These are phyloP conservation scores for Tuber borchii DNA, from an alignment of 495 filamentous ascomycete species.

Conservation along the genomic window DNA sequence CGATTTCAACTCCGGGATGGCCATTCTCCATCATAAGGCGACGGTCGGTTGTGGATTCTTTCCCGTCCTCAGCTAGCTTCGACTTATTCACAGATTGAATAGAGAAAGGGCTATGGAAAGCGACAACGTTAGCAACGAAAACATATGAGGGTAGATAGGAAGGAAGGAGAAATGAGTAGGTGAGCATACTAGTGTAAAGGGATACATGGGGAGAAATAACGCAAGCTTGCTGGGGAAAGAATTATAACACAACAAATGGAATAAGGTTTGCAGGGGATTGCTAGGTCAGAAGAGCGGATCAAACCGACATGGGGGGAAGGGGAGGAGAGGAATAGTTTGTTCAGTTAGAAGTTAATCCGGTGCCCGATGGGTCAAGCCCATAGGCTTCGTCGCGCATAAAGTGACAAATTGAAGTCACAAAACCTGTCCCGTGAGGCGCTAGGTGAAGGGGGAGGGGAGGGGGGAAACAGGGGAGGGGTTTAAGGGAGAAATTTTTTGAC, in stretches of 20 bases:
- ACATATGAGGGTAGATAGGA: neutral
- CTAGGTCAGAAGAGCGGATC: slow-evolving; percentile 33
- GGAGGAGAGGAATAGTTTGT: slow-evolving; percentile 6
- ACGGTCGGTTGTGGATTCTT: slow-evolving; percentile 47
- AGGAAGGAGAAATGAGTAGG: slow-evolving; percentile 24
- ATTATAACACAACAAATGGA: slow-evolving; percentile 11
- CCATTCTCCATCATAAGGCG: slow-evolving; percentile 55
- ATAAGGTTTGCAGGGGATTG: slow-evolving; percentile 12
- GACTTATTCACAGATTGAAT: slow-evolving; percentile 47
- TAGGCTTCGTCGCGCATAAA: slow-evolving; percentile 21
- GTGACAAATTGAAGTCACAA: slow-evolving; percentile 21
- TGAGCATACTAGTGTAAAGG: slow-evolving; percentile 33
- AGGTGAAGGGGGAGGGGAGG: slow-evolving; percentile 3
- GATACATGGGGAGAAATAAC: slow-evolving; percentile 20
- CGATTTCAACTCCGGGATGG: slow-evolving; percentile 53
- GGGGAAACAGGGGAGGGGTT: slow-evolving; percentile 11
- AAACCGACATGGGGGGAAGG: slow-evolving; percentile 9
- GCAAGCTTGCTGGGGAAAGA: slow-evolving; percentile 13
- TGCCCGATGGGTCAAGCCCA: slow-evolving; percentile 5
- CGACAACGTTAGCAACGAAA: slow-evolving; percentile 13
- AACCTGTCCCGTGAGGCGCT: slow-evolving; percentile 36
- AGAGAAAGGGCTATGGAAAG: slow-evolving; percentile 49
- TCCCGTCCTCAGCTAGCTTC: slow-evolving; percentile 51
- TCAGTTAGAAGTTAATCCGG: slow-evolving; percentile 4
- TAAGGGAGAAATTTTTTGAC: slow-evolving; percentile 35